These are phyloP conservation scores for Thyridium curvatum DNA, from an alignment of 2,329 filamentous ascomycete species.

Conservation along the genomic window DNA sequence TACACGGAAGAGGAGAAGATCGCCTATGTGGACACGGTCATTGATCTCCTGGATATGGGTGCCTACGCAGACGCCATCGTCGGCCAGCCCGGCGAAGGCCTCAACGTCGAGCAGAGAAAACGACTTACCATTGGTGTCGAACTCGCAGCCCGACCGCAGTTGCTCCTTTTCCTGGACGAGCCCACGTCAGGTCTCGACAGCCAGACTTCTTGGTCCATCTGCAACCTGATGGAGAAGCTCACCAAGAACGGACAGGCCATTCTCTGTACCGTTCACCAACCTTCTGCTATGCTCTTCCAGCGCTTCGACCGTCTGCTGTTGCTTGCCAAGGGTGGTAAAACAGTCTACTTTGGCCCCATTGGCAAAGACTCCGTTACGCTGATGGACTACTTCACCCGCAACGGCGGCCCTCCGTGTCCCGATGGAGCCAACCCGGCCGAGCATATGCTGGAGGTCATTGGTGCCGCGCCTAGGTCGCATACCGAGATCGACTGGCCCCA, in stretches of 20 bases:
- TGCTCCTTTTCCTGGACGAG: constrained; percentile 63
- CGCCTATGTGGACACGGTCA: constrained; percentile 57
- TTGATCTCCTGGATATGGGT: constrained; percentile 60
- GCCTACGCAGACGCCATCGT: constrained; percentile 62
- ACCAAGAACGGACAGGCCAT: constrained; percentile 43
- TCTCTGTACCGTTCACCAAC: constrained; percentile 46
- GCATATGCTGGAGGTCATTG: constrained; percentile 52
- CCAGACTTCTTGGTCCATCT: constrained; percentile 69
- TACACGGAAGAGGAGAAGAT: constrained; percentile 52
- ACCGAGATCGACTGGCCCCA: constrained; percentile 27
- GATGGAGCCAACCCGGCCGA: constrained; percentile 59
- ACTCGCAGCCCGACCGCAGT: constrained; percentile 47
- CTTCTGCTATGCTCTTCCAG: constrained; percentile 36
- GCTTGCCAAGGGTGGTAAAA: constrained; percentile 45
- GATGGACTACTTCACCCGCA: constrained; percentile 53
- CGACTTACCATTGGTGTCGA: constrained; percentile 57
- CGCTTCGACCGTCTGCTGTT: constrained; percentile 52
- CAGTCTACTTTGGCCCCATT: constrained; percentile 54
- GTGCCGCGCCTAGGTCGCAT: constrained; percentile 26
- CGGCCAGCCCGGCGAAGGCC: constrained; percentile 53
- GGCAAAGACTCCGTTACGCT: constrained; percentile 41
- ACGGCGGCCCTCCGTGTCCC: constrained; percentile 48
- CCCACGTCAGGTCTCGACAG: constrained; percentile 69
- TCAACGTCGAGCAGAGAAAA: constrained; percentile 58
- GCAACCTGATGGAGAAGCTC: constrained; percentile 61